Evolutionary conservation across 441 rosid species (phyloP).

Genomic region (Erodium chrysanthum): DNA sequence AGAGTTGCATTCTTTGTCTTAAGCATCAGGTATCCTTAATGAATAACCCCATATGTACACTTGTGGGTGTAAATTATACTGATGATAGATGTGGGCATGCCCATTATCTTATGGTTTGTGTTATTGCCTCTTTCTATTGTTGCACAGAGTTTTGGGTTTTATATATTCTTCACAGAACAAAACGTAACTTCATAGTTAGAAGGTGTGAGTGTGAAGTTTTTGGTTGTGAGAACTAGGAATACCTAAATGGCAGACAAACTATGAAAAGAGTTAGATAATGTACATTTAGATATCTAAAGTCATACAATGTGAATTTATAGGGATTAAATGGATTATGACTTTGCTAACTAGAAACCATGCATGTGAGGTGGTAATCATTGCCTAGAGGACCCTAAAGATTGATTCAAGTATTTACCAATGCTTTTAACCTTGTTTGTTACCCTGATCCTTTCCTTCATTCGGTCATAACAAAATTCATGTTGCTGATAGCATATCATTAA

Average conservation of each 20-base stretch:
- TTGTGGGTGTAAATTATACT: background rate
- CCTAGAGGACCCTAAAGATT: background rate
- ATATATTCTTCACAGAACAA: background rate
- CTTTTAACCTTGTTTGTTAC: background rate
- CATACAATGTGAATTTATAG: slow-evolving; percentile 2
- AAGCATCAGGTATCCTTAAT: slow-evolving; percentile 52
- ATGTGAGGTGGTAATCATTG: slow-evolving; percentile 2
- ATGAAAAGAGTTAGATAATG: background rate
- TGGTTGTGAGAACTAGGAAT: background rate
- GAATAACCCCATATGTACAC: background rate
- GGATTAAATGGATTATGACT: background rate
- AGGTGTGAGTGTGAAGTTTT: background rate
- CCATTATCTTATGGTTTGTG: background rate
- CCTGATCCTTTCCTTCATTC: background rate
- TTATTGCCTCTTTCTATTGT: background rate
- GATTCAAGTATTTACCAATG: background rate
- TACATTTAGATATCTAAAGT: background rate
- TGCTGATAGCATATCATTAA: background rate
- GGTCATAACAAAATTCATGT: background rate
- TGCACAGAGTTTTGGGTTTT: background rate
- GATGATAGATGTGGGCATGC: background rate
- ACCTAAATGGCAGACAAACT: background rate
- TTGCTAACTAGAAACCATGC: background rate
- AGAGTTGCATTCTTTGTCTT: slow-evolving; percentile 74
- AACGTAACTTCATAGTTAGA: background rate